Percentiles rank a stretch among this genome's conserved stretches.
phyloP scores from a whole-genome alignment of 805 yeast species.

The Vanderwaltozyma yarrowii region DNA sequence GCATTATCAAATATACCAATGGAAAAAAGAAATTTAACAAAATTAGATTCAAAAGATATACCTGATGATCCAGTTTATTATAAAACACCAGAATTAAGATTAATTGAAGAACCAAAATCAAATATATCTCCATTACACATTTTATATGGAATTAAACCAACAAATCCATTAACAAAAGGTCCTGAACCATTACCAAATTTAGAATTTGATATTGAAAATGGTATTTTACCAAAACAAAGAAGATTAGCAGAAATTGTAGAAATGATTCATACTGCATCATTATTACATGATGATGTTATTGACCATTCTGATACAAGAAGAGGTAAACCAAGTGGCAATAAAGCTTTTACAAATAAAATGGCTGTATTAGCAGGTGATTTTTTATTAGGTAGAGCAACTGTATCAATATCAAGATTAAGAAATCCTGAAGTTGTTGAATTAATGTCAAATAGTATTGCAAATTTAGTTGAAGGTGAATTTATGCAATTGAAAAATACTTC shows the following conservation, averaged over 20 bases:
- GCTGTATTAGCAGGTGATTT: conserved; percentile 97
- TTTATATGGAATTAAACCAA: conserved; percentile 86
- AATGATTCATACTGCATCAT: conserved; percentile 95
- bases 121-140: conserved; percentile 68
- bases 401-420: conserved; percentile 82
- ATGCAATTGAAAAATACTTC: conserved; percentile 97
- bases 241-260: conserved; percentile 95
- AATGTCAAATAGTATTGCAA: conserved; percentile 91
- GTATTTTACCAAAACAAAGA: conserved; percentile 89
- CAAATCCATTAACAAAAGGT: conserved; percentile 78
- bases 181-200: conserved; percentile 56
- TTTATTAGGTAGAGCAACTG: conserved; percentile 90
- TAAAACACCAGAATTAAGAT: conserved; percentile 43
- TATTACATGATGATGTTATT: conserved; percentile 94
- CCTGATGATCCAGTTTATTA: conserved; percentile 52
- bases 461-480: conserved; percentile 95
- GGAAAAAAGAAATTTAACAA: conserved; percentile 51
- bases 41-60: conserved; percentile 54
- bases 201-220: conserved; percentile 41
- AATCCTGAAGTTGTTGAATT: conserved; percentile 97
- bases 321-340: conserved; percentile 84
- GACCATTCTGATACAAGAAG: conserved; percentile 83
- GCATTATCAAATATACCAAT: conserved; percentile 70
- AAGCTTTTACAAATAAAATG: conserved; percentile 94
- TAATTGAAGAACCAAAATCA: conserved; percentile 44